Evolutionary conservation across 208 protist species (phyloP).

Genomic region (Herpetomonas samuelpessoai): DNA sequence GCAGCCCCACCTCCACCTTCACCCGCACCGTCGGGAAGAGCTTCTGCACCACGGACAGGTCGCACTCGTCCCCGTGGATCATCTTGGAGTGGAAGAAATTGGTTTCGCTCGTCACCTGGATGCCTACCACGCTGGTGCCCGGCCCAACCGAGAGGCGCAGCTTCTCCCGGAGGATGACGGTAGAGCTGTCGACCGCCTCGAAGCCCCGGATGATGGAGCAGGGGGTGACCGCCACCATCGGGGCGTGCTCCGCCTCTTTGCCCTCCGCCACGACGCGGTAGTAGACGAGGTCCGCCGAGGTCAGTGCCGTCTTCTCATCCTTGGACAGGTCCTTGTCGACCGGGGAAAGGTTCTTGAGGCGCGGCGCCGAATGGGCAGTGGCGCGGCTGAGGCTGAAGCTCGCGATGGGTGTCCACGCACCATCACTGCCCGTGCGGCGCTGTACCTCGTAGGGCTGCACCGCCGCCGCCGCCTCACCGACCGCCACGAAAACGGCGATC

Average conservation of each 20-base stretch:
- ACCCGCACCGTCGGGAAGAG: conserved; percentile 79
- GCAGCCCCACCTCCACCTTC: conserved; percentile 36
- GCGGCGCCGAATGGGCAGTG: conserved; percentile 35
- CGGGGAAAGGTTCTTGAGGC: conserved; percentile 30
- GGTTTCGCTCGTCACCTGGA: conserved; percentile 73
- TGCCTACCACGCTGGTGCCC: conserved; percentile 44
- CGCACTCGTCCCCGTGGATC: conserved; percentile 81
- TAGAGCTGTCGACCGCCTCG: conserved; percentile 66
- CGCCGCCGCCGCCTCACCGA: conserved; percentile 18
- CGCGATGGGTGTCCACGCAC: conserved; percentile 46
- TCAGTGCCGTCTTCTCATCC: conserved; percentile 41
- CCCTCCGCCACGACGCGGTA: conserved; percentile 57
- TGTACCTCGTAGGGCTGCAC: conserved; percentile 68
- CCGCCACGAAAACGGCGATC: conserved; percentile 19
- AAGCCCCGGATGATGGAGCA: conserved; percentile 87
- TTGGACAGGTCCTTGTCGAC: conserved; percentile 33
- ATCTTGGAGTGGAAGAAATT: conserved; percentile 90
- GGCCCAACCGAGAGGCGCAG: conserved; percentile 57
- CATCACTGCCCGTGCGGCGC: conserved; percentile 45
- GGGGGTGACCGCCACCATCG: conserved; percentile 56
- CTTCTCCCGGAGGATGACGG: conserved; percentile 69
- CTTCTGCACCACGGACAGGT: conserved; percentile 65
- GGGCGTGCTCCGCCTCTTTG: conserved; percentile 14
- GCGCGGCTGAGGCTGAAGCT: conserved; percentile 54
- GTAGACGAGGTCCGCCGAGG: conserved; percentile 49